Conservation (phyloP, 2,329 filamentous ascomycete species). For the Torrubiella hemipterigena region DNA sequence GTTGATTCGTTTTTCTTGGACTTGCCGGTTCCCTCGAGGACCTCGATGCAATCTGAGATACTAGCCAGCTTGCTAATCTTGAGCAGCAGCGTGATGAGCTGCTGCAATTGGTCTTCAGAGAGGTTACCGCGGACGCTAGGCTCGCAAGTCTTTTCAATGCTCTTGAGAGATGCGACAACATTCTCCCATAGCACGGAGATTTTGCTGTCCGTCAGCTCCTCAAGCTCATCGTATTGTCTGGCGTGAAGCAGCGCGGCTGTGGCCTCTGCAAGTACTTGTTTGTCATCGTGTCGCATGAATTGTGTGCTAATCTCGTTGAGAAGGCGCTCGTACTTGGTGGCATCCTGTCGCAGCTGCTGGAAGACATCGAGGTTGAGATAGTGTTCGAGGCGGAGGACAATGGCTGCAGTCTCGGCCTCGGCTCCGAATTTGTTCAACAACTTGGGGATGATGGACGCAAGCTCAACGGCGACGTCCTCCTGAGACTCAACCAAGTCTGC, state of each 20-base stretch:
- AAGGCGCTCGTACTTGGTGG: conserved; percentile 65
- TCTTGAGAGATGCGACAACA: conserved; percentile 58
- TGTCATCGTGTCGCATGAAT: conserved; percentile 84
- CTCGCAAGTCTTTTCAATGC: conserved; percentile 58
- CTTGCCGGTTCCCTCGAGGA: conserved; percentile 53
- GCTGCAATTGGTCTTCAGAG: conserved; percentile 49
- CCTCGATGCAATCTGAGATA: conserved; percentile 64
- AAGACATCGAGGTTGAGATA: conserved; percentile 80
- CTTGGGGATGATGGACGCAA: conserved; percentile 70
- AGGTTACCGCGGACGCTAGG: conserved; percentile 62
- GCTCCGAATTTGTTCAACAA: conserved; percentile 89
- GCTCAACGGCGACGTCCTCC: conserved; percentile 65
- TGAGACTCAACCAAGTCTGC: conserved; percentile 58
- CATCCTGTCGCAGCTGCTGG: conserved; percentile 77
- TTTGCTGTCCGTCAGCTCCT: conserved; percentile 73
- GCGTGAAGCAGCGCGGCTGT: conserved; percentile 74
- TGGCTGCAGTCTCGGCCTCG: conserved; percentile 73
- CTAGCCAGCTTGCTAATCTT: conserved; percentile 73
- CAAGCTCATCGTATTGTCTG: conserved; percentile 74
- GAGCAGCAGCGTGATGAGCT: conserved; percentile 61
- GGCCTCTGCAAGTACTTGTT: conserved; percentile 73
- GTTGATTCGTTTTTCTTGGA: conserved; percentile 33
- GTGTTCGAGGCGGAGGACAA: conserved; percentile 76
- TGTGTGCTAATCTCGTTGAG: conserved; percentile 90
- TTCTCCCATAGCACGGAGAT: conserved; percentile 80